Evolutionary conservation across 371 early-diverging fungal genomes (phyloP).

Genomic region (Mucor ambiguus): DNA sequence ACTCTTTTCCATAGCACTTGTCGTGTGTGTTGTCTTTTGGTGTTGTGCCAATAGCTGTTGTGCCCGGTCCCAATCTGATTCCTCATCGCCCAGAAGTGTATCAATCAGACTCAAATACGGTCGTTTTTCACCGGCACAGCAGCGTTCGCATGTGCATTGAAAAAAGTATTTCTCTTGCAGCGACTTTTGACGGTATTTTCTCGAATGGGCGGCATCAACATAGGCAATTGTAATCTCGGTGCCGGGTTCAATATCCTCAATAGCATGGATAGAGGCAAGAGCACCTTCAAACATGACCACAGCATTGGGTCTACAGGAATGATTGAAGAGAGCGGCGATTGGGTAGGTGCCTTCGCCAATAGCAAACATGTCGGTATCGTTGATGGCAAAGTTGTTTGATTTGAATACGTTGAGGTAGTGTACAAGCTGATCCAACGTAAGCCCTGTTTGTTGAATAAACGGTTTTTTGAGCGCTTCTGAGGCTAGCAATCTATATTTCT

Average conservation of each 20-base stretch:
- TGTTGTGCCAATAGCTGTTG: conserved; percentile 19
- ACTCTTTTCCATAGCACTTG: background rate
- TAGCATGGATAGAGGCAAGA: conserved; percentile 59
- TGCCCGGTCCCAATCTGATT: conserved; percentile 40
- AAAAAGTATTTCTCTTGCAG: conserved; percentile 77
- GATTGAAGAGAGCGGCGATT: conserved; percentile 81
- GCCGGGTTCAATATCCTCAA: conserved; percentile 62
- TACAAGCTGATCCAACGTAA: conserved; percentile 36
- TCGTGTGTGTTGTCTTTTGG: conserved; percentile 12
- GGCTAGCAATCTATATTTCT: conserved; percentile 13
- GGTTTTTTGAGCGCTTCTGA: conserved; percentile 24
- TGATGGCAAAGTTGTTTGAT: conserved; percentile 78
- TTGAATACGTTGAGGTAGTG: conserved; percentile 65
- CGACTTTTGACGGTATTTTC: conserved; percentile 52
- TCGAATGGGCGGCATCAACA: conserved; percentile 69
- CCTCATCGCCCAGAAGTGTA: conserved; percentile 39
- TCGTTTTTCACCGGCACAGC: conserved; percentile 28
- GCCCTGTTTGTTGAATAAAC: conserved; percentile 26
- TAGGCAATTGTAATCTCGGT: conserved; percentile 84
- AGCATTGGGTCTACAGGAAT: conserved; percentile 85
- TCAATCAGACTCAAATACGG: conserved; percentile 37
- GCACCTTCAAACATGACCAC: conserved; percentile 62
- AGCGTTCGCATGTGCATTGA: conserved; percentile 72
- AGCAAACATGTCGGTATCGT: conserved; percentile 66
- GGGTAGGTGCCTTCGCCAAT: conserved; percentile 83